phyloP scores from a whole-genome alignment of 2,329 filamentous ascomycete genomes.

The Cercospora sojina region DNA sequence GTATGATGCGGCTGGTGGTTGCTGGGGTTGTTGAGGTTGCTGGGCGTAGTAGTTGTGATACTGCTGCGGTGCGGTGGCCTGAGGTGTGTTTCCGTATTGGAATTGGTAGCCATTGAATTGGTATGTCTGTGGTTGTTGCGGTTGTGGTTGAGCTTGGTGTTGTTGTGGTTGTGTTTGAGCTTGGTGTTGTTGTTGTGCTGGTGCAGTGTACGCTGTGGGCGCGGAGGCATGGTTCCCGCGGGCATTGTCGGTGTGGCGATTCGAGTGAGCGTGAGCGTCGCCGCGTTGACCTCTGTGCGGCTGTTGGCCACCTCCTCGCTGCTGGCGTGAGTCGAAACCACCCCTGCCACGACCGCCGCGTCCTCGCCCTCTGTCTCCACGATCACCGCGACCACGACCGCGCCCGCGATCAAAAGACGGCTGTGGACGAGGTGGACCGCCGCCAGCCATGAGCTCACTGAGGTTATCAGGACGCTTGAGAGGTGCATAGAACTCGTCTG shows the following conservation, averaged over 20 bases:
- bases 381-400: conserved; percentile 35
- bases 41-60: conserved; percentile 24
- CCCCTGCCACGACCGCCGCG: conserved; percentile 18
- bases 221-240: conserved; percentile 17
- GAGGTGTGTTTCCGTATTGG: conserved; percentile 28
- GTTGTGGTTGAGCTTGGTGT: conserved; percentile 16
- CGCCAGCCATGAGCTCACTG: conserved; percentile 28
- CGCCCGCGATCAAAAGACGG: conserved; percentile 39
- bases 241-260: conserved; percentile 28
- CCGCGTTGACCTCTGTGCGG: conserved; percentile 15
- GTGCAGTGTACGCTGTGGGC: not conserved
- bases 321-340: conserved; percentile 15
- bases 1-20: conserved; percentile 21
- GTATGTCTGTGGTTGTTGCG: conserved; percentile 66
- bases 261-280: conserved; percentile 30
- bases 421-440: conserved; percentile 32
- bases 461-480: conserved; percentile 50
- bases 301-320: conserved; percentile 16
- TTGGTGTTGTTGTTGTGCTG: conserved; percentile 12
- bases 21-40: conserved; percentile 23
- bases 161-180: conserved; percentile 18
- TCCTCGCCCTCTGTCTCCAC: conserved; percentile 25
- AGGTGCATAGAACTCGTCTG: conserved; percentile 49
- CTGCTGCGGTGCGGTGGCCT: conserved; percentile 25
- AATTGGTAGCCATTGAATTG: conserved; percentile 65